phyloP scores from a whole-genome alignment of 306 rosid species.

The Mucuna pruriens region DNA sequence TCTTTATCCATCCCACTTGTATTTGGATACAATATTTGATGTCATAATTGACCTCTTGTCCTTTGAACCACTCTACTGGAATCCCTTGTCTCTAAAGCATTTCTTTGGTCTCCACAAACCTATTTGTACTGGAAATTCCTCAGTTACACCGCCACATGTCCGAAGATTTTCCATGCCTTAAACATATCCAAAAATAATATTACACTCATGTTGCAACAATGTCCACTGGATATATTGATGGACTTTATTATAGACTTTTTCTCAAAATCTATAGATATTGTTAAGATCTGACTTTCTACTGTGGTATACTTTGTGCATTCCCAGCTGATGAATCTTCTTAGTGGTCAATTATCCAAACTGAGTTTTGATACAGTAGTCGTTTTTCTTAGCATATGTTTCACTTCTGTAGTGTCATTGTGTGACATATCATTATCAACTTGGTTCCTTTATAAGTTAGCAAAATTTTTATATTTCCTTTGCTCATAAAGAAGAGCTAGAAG shows the following conservation, averaged over 20 bases:
- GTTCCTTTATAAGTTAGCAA: constrained; percentile 2
- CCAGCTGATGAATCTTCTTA: neutral
- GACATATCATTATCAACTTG: neutral
- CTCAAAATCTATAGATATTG: neutral
- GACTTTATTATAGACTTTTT: neutral
- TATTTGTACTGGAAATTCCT: neutral
- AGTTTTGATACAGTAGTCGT: neutral
- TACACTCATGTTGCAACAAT: neutral
- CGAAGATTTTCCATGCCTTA: neutral
- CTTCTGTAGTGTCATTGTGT: neutral
- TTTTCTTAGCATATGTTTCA: neutral
- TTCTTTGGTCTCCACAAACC: neutral
- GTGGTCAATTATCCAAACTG: neutral
- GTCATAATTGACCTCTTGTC: neutral
- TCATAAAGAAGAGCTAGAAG: neutral
- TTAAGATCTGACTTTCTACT: neutral
- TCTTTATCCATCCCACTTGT: neutral
- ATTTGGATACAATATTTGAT: neutral
- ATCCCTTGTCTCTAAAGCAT: neutral
- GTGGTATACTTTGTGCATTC: neutral
- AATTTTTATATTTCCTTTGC: neutral
- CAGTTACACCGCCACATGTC: neutral
- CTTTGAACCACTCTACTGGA: neutral
- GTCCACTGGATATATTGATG: neutral
- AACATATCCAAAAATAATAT: neutral